These are phyloP conservation scores for Epichloe bromicola DNA, from an alignment of 2,329 filamentous ascomycete species.

Conservation along the genomic window DNA sequence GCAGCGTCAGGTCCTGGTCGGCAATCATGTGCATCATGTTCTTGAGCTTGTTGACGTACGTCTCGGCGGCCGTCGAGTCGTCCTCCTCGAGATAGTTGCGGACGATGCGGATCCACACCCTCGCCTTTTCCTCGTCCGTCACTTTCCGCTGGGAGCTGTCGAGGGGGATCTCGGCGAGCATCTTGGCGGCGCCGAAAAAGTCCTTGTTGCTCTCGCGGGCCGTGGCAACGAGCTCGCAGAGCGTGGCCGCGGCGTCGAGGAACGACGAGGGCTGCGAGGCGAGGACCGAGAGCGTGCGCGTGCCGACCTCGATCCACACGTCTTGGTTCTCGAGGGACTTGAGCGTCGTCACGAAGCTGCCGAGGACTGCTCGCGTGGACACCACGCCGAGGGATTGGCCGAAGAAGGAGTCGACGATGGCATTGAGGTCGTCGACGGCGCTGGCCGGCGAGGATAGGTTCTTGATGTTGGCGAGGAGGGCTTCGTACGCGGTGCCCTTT, in stretches of 20 bases:
- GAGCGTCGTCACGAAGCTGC: conserved; percentile 52
- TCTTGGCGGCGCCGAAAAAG: conserved; percentile 63
- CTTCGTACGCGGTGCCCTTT: conserved; percentile 32
- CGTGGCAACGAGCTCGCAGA: conserved; percentile 70
- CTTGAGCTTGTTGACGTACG: conserved; percentile 89
- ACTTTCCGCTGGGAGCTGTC: conserved; percentile 81
- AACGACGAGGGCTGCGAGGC: conserved; percentile 50
- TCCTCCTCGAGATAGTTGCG: conserved; percentile 90
- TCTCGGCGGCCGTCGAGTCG: conserved; percentile 73
- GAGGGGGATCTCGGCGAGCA: conserved; percentile 67
- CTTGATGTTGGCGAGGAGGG: conserved; percentile 31
- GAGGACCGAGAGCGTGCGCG: conserved; percentile 57
- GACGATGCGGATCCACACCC: conserved; percentile 86
- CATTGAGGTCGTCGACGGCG: conserved; percentile 45
- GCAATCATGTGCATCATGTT: conserved; percentile 72
- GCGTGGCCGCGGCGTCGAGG: conserved; percentile 68
- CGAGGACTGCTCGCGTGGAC: conserved; percentile 57
- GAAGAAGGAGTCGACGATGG: conserved; percentile 55
- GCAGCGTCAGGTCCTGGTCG: conserved; percentile 61
- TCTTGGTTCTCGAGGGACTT: conserved; percentile 46
- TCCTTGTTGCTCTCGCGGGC: conserved; percentile 76
- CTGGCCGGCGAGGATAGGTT: conserved; percentile 26
- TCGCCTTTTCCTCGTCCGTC: conserved; percentile 67
- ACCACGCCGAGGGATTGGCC: conserved; percentile 61
- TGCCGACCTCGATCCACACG: conserved; percentile 62